Evolutionary conservation across 164 flowering plant species (phyloP).

Genomic region (Aristolochia californica): DNA sequence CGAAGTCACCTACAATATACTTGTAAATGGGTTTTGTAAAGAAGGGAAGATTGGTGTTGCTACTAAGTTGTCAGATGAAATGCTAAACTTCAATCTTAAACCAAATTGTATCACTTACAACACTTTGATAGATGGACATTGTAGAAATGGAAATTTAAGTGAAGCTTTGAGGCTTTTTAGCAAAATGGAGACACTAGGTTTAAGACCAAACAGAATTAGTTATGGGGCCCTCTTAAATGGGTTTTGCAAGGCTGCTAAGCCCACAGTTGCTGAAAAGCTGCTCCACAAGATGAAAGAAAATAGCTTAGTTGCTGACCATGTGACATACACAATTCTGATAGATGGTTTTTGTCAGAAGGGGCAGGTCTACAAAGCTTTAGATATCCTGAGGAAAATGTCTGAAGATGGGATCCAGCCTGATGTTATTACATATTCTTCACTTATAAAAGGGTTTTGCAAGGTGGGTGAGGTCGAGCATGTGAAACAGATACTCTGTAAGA

Average conservation of each 20-base stretch:
- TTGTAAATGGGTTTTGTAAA: slow-evolving; percentile 65
- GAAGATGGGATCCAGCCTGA: slow-evolving; percentile 45
- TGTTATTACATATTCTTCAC: slow-evolving; percentile 60
- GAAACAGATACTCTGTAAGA: slow-evolving; percentile 54
- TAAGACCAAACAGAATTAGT: slow-evolving; percentile 49
- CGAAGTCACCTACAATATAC: slow-evolving; percentile 64
- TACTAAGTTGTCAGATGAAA: slow-evolving; percentile 41
- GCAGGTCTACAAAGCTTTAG: slow-evolving; percentile 34
- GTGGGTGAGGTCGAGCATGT: slow-evolving; percentile 31
- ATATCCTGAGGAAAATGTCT: slow-evolving; percentile 37
- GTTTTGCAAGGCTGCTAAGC: slow-evolving; percentile 41
- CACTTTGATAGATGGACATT: slow-evolving; percentile 56
- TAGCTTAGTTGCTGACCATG: slow-evolving; percentile 27
- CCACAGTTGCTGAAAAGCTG: slow-evolving; percentile 38
- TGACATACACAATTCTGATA: slow-evolving; percentile 47
- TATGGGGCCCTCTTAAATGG: slow-evolving; percentile 70
- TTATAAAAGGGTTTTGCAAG: slow-evolving; percentile 59
- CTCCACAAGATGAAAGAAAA: slow-evolving; percentile 38
- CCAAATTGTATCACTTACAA: slow-evolving; percentile 64
- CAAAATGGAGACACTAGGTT: slow-evolving; percentile 47
- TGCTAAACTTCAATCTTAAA: slow-evolving; percentile 35
- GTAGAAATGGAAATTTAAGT: slow-evolving; percentile 36
- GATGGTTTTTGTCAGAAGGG: slow-evolving; percentile 56
- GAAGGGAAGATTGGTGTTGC: slow-evolving; percentile 67
- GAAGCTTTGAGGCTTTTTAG: slow-evolving; percentile 48